A percentile compares a stretch with the other conserved stretches of the same genome.
phyloP scores from a whole-genome alignment of 768 basidiomycete species.

The Suillus ampliporus region DNA sequence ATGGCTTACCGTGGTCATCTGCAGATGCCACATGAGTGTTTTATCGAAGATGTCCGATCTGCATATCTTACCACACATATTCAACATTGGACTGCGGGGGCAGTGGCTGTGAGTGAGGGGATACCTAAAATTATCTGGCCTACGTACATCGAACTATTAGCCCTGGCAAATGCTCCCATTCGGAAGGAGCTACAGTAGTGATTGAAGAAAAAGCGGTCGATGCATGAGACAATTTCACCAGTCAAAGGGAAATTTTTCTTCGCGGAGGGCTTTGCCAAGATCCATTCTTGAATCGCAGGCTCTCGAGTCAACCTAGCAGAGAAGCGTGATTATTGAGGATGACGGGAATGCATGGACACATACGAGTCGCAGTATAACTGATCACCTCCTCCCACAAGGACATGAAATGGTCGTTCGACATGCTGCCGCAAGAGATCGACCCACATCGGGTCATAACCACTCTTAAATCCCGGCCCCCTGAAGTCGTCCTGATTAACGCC shows the following conservation, averaged over 20 bases:
- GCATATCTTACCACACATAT: slow-evolving; percentile 72
- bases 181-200: slow-evolving; percentile 90
- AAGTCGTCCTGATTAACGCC: slow-evolving; percentile 92
- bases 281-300: slow-evolving; percentile 89
- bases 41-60: slow-evolving; percentile 1
- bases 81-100: slow-evolving; percentile 75
- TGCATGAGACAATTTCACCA: slow-evolving; percentile 71
- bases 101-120: slow-evolving; percentile 3
- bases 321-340: slow-evolving; percentile 10
- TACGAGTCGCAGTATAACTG: slow-evolving; percentile 88
- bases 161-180: slow-evolving; percentile 87
- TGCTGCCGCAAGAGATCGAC: slow-evolving; percentile 89
- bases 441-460: slow-evolving; percentile 93
- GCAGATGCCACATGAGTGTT: slow-evolving; percentile 6
- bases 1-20: slow-evolving; percentile 79
- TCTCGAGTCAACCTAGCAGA: slow-evolving; percentile 74
- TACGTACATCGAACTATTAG: slow-evolving; percentile 87
- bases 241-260: slow-evolving; percentile 68
- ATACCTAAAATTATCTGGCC: slow-evolving; percentile 4
- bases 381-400: slow-evolving; percentile 92
- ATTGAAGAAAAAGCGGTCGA: slow-evolving; percentile 90
- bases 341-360: slow-evolving; percentile 24
- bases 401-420: slow-evolving; percentile 80
- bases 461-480: slow-evolving; percentile 77
- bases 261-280: slow-evolving; percentile 59